phyloP scores from a whole-genome alignment of 2,329 filamentous ascomycete genomes.

The Aurifilum marmelostoma region DNA sequence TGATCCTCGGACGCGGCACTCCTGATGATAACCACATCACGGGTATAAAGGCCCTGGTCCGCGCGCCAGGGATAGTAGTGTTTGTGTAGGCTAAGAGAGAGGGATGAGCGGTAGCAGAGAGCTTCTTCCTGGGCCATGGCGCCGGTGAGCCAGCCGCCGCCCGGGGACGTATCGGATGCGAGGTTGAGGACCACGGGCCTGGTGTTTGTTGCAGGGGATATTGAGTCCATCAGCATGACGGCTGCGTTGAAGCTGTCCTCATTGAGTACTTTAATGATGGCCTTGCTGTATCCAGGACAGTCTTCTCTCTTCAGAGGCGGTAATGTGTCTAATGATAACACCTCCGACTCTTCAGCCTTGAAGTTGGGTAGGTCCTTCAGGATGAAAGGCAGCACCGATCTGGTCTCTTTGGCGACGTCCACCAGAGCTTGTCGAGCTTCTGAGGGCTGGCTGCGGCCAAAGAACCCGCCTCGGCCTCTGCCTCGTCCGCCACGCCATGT shows the following conservation, averaged over 20 bases:
- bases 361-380: slow-evolving; percentile 48
- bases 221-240: slow-evolving; percentile 41
- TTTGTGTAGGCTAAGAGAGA: slow-evolving; percentile 50
- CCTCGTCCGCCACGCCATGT: slow-evolving; percentile 39
- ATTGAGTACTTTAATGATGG: slow-evolving; percentile 54
- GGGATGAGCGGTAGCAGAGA: slow-evolving; percentile 65
- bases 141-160: slow-evolving; percentile 67
- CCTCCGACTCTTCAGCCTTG: slow-evolving; percentile 42
- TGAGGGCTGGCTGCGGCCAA: not conserved
- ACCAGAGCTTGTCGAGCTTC: slow-evolving; percentile 38
- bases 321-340: slow-evolving; percentile 42
- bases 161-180: slow-evolving; percentile 59
- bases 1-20: slow-evolving; percentile 34
- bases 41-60: slow-evolving; percentile 37
- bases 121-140: slow-evolving; percentile 70
- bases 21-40: slow-evolving; percentile 39
- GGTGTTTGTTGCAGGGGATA: slow-evolving; percentile 28
- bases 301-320: slow-evolving; percentile 44
- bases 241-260: slow-evolving; percentile 63
- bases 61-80: slow-evolving; percentile 34
- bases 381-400: slow-evolving; percentile 49
- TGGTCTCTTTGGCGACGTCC: slow-evolving; percentile 51
- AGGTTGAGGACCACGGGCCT: slow-evolving; percentile 67
- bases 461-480: slow-evolving; percentile 16
- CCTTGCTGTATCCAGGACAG: slow-evolving; percentile 46